Evolutionary conservation across 2,329 filamentous ascomycete species (phyloP), one percentile per base, ranked within the genome.

Genomic region (Pyrenophora graminea): DNA sequence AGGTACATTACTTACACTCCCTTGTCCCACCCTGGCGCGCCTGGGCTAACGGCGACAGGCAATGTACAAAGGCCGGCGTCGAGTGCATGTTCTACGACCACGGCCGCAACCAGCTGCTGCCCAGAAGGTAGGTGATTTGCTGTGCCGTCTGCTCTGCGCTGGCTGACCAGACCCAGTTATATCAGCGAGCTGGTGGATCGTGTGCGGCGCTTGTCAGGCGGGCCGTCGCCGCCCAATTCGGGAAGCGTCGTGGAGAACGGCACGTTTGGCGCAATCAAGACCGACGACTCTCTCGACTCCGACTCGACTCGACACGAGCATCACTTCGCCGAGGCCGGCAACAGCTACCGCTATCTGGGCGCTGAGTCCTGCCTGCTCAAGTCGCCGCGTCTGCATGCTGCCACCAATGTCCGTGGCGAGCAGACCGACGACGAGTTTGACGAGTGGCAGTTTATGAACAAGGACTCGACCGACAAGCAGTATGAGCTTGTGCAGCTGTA

Each of bases 51-150:
- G 10, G 12, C 23, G 21, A 40, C 59, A 69, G 70, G 45, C 69
- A 73, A 59, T 73, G 70, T 50, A 67, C 67, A 34, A 73, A 72
- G 54, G 68, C 69, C 10, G 63, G 63, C 8, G 67, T 66, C 13
- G 68, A 72, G 18, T 73, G 70, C 53, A 54, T 70, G 32, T 73
- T 69, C 52, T 66, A 62, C 47, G 70, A 73, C 50, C 67, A 71
- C 43, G 70, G 68, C 27, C 62, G 65, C 25, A 64, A 68, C 30
- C 61, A 67, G 23, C 48, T 64, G 17, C 56, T 73, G 2, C 62
- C 67, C 12, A 63, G 70, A 48, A 70, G 64, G 69, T 65, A 55
- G 39, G 41, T 33, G 25, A 41, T 39, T 33, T 23, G 37, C 37
- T 36, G 23, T 41, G 37, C 36, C 19, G 25, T 38, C 23, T 44